Evolutionary conservation across 106 monocot genomes (phyloP).

Genomic region (Dioscorea zingiberensis): DNA sequence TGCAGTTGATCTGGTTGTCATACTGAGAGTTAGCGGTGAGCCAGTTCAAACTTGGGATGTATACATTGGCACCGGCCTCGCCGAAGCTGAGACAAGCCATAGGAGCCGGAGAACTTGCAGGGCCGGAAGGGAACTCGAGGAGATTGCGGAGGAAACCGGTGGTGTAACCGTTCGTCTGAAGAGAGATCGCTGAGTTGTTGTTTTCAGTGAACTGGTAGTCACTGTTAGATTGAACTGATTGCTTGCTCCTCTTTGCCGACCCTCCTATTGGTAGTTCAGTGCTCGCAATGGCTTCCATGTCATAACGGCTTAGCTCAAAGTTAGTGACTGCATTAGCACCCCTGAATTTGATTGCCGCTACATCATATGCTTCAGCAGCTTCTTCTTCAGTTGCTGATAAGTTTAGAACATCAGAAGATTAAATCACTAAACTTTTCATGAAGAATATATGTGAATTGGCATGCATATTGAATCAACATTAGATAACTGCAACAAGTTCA

Average conservation of each 20-base stretch:
- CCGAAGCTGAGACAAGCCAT: constrained; percentile 3
- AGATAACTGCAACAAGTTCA: background rate
- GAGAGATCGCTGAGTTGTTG: background rate
- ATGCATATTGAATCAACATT: background rate
- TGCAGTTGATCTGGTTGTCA: constrained; percentile 7
- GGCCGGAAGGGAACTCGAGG: constrained; percentile 15
- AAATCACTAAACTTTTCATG: background rate
- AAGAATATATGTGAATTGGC: background rate
- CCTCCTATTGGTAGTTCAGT: constrained; percentile 2
- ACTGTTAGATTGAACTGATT: constrained; percentile 5
- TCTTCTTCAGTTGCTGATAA: constrained; percentile 51
- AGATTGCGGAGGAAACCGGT: constrained; percentile 20
- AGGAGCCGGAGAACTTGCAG: constrained; percentile 6
- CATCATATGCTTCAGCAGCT: constrained; percentile 67
- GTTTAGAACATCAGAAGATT: background rate
- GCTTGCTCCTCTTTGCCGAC: constrained; percentile 18
- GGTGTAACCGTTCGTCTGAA: background rate
- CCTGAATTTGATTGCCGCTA: constrained; percentile 69
- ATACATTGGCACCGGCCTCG: constrained; percentile 1
- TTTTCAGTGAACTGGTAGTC: background rate
- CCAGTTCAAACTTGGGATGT: constrained; percentile 17
- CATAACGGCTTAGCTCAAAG: constrained; percentile 39
- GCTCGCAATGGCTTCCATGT: constrained; percentile 22
- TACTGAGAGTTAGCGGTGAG: constrained; percentile 3
- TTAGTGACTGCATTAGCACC: constrained; percentile 55